Conservation (phyloP, 768 basidiomycete genomes). For the Xerocomus brunneocitrinus region DNA sequence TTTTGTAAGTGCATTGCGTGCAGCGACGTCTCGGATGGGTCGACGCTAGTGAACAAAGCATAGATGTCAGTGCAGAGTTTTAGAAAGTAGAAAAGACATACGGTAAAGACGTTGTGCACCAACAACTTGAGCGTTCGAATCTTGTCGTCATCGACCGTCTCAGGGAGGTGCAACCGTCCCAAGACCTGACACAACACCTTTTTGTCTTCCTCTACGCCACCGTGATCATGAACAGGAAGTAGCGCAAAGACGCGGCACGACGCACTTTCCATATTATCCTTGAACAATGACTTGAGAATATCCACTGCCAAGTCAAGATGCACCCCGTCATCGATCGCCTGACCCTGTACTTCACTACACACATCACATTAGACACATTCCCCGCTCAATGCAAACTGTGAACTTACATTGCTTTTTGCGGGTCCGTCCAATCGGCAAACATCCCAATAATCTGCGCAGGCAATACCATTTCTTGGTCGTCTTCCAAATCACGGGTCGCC, state of each 20-base stretch:
- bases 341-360: slow-evolving; percentile 39
- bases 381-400: slow-evolving; percentile 9
- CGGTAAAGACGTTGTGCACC: slow-evolving; percentile 38
- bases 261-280: slow-evolving; percentile 51
- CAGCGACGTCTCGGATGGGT: slow-evolving; percentile 50
- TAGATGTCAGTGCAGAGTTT: not conserved
- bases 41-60: slow-evolving; percentile 40
- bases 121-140: slow-evolving; percentile 59
- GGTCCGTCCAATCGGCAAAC: slow-evolving; percentile 87
- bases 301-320: slow-evolving; percentile 56
- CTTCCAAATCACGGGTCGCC: slow-evolving; percentile 60
- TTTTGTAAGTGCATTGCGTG: slow-evolving; percentile 66
- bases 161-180: slow-evolving; percentile 61
- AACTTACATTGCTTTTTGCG: slow-evolving; percentile 60
- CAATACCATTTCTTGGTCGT: slow-evolving; percentile 68
- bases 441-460: slow-evolving; percentile 72
- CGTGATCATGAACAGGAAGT: not conserved
- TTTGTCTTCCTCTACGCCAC: slow-evolving; percentile 48
- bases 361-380: not conserved
- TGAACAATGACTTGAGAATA: slow-evolving; percentile 46
- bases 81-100: not conserved
- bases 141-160: slow-evolving; percentile 63
- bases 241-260: slow-evolving; percentile 2
- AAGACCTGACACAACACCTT: slow-evolving; percentile 63
- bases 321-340: slow-evolving; percentile 36